A percentile compares a stretch with the other conserved stretches of the same genome.
phyloP scores from a whole-genome alignment of 768 basidiomycete species.

The Exidia glandulosa region DNA sequence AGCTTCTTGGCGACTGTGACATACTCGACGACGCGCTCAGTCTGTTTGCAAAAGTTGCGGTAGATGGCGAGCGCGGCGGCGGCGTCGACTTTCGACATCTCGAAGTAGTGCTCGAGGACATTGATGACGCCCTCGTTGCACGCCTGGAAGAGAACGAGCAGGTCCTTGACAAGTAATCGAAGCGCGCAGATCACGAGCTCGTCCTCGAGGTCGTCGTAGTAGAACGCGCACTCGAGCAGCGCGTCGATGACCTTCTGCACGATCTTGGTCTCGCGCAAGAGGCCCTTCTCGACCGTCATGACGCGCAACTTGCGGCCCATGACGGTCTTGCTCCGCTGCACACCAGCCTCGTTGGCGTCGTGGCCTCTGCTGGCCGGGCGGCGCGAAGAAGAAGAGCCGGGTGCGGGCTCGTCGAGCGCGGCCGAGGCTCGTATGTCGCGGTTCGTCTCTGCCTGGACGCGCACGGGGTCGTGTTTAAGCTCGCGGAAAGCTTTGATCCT shows the following conservation, averaged over 20 bases:
- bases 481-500: slow-evolving; percentile 83
- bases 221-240: slow-evolving; percentile 88
- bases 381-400: slow-evolving; percentile 22
- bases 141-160: slow-evolving; percentile 89
- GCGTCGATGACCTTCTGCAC: slow-evolving; percentile 87
- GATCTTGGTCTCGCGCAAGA: slow-evolving; percentile 81
- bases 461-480: slow-evolving; percentile 87
- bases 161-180: slow-evolving; percentile 90
- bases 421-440: slow-evolving; percentile 65
- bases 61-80: slow-evolving; percentile 76
- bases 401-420: slow-evolving; percentile 49
- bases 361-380: slow-evolving; percentile 17
- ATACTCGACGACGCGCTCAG: slow-evolving; percentile 82
- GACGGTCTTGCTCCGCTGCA: slow-evolving; percentile 58
- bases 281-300: slow-evolving; percentile 92
- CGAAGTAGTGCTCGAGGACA: slow-evolving; percentile 79
- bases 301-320: slow-evolving; percentile 75
- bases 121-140: slow-evolving; percentile 84
- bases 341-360: slow-evolving; percentile 9
- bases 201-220: slow-evolving; percentile 85
- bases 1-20: slow-evolving; percentile 86
- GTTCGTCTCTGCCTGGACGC: slow-evolving; percentile 88
- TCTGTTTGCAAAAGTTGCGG: slow-evolving; percentile 88
- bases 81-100: slow-evolving; percentile 94
- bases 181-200: slow-evolving; percentile 82